Evolutionary conservation across 1,284 basidiomycete species (phyloP), one percentile per base, ranked within the genome.

Genomic region (Apiotrichum montevideense): DNA sequence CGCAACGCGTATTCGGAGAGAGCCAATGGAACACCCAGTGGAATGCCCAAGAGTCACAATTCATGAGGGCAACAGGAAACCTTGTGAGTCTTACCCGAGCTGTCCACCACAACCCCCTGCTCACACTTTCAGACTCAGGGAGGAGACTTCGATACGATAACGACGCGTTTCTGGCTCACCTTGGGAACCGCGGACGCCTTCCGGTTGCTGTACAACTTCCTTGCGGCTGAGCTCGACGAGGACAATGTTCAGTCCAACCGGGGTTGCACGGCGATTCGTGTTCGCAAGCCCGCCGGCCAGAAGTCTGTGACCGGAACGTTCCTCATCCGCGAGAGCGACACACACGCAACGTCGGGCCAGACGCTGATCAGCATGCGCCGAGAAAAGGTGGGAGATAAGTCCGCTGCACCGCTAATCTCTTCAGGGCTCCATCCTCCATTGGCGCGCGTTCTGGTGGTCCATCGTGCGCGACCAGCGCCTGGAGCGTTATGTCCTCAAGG

Each of bases 401-500:
- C 41, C 11, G 41, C 41, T 41, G 6, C 35, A 29, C 3, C 6
- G 5, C n/a, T 29, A 14, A 42, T 51, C 45, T 15, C 2, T 10
- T 5, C 51, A 74, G 73, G 73, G 73, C 15, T 71, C 70, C 8
- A 69, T 74, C 13, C 56, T 75, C 43, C 73, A 75, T 52, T 75
- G 73, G 73, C 69, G 67, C 50, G 65, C 67, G 15, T 75, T 72
- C 59, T 75, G 73, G 73, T 75, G 73, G 73, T 55, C 58, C 9
- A 62, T 70, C 2, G 72, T 73, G 21, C 57, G 72, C 37, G 55
- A 67, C 61, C 57, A 58, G 21, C 59, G 63, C 47, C 61, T 75
- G 14, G 70, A 68, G 52, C 67, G 51, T 32, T 71, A 71, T 48
- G 57, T 75, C 21, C 62, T 75, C 45, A 65, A 59, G 34, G 70